Percentiles rank a stretch among this genome's conserved stretches.
phyloP scores from a whole-genome alignment of 345 rosid genomes.

The Laguncularia racemosa region DNA sequence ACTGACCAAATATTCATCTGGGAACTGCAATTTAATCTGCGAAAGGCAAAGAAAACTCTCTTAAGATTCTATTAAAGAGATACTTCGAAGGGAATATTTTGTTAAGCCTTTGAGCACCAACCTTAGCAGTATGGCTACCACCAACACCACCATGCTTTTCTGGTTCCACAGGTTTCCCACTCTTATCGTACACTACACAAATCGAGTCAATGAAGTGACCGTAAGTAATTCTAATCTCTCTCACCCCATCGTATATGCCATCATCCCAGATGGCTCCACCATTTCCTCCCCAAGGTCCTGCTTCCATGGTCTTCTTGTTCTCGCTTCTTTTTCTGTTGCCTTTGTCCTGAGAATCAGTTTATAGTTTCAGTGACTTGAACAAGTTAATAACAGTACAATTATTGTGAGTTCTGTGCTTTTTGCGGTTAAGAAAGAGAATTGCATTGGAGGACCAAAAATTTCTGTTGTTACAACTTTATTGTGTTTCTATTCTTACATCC shows the following conservation, averaged over 20 bases:
- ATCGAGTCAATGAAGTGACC: slow-evolving; percentile 72
- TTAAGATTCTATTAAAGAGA: not conserved
- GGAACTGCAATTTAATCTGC: slow-evolving; percentile 67
- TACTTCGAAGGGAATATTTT: not conserved
- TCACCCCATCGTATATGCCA: slow-evolving; percentile 54
- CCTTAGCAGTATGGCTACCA: slow-evolving; percentile 51
- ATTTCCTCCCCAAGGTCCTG: slow-evolving; percentile 83
- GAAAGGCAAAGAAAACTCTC: not conserved
- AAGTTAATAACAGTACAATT: no score
- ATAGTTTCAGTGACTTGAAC: not conserved
- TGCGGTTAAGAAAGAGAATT: no score
- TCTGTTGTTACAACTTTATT: no score
- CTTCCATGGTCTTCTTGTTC: slow-evolving; percentile 26
- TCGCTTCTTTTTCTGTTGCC: slow-evolving; percentile 12
- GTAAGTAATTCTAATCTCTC: slow-evolving; percentile 49
- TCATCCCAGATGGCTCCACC: slow-evolving; percentile 76
- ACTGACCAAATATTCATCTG: slow-evolving; percentile 54
- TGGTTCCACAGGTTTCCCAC: slow-evolving; percentile 39
- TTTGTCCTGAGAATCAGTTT: slow-evolving; percentile 15
- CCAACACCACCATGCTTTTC: slow-evolving; percentile 72
- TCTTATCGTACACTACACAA: slow-evolving; percentile 46
- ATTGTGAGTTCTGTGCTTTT: no score
- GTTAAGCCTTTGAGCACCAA: slow-evolving; percentile 7
- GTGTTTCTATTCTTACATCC: no score
- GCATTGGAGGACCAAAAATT: no score